These are phyloP conservation scores for Euphorbia lathyris DNA, from an alignment of 345 rosid species.

Conservation along the genomic window DNA sequence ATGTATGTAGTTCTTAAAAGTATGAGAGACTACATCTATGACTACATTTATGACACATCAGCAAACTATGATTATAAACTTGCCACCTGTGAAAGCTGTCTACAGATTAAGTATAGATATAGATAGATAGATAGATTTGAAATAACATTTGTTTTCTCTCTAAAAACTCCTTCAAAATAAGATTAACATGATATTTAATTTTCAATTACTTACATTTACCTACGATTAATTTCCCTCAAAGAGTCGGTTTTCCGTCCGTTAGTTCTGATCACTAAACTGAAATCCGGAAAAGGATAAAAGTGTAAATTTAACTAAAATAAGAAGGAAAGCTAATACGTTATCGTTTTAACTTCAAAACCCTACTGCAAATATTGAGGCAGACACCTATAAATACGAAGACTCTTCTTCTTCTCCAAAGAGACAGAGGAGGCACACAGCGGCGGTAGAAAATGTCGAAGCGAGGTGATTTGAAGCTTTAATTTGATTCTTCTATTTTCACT, in stretches of 20 bases:
- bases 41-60: too few species aligned
- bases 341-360: conserved; percentile 18
- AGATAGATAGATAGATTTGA: too few species aligned
- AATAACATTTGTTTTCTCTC: too few species aligned
- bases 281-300: background rate
- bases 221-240: too few species aligned
- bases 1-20: too few species aligned
- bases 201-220: too few species aligned
- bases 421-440: background rate
- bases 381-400: background rate
- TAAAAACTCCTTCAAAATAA: too few species aligned
- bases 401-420: background rate
- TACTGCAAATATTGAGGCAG: background rate
- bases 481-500: background rate
- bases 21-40: too few species aligned
- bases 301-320: background rate
- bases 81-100: too few species aligned
- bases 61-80: too few species aligned
- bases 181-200: too few species aligned
- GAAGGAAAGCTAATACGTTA: background rate
- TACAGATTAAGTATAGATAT: too few species aligned
- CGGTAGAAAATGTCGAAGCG: conserved; percentile 46
- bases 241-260: background rate
- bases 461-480: conserved; percentile 9
- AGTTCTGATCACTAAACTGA: background rate